Evolutionary conservation across 1,284 basidiomycete species (phyloP), one percentile per base, ranked within the genome.

Genomic region (Trichosporon sp.): DNA sequence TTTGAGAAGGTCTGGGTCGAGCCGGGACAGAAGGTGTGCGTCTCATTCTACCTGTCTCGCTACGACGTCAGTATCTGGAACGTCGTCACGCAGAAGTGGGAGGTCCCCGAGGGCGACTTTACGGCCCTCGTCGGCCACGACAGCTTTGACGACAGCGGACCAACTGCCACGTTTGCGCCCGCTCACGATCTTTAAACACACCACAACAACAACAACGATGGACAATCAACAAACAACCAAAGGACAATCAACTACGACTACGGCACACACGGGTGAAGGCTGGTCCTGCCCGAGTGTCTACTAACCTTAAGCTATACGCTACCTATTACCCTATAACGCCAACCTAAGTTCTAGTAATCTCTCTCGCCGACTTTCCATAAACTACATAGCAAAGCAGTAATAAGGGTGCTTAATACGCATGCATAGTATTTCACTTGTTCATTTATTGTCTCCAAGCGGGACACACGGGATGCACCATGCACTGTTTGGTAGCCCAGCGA

Each of bases 31-130:
- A 71, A 73, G 8, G 25, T 69, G 37, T 75, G 70, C 11, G 78
- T 81, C 56, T 54, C 61, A 3, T 79, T 81, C 71, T 65, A 72
- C 11, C 67, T 83, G 21, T 76, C 74, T 11, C 60, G 63, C 33
- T 81, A 82, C 71, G 81, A 81, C 61, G 65, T 82, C 16, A 76
- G 77, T 8, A 76, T 80, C 64, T 83, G 81, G 81, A 75, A 80
- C 63, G 76, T 77, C 9, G 72, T 72, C 8, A 59, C 37, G 14
- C 80, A 80, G 67, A 68, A 74, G 16, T 82, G 81, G 80, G 65
- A 68, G 21, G 65, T 80, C 7, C 81, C 81, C 2, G 63, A 71
- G 10, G 81, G 81, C 13, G 68, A 75, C 21, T 81, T 78, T 58
- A 68, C 65, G 0, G 70, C 79, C 23, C 71, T 73, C 19, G 74